Percentiles rank a stretch among this genome's conserved stretches.
Conservation (phyloP, 2,329 filamentous ascomycete species). For the Trichoderma cornu-damae region DNA sequence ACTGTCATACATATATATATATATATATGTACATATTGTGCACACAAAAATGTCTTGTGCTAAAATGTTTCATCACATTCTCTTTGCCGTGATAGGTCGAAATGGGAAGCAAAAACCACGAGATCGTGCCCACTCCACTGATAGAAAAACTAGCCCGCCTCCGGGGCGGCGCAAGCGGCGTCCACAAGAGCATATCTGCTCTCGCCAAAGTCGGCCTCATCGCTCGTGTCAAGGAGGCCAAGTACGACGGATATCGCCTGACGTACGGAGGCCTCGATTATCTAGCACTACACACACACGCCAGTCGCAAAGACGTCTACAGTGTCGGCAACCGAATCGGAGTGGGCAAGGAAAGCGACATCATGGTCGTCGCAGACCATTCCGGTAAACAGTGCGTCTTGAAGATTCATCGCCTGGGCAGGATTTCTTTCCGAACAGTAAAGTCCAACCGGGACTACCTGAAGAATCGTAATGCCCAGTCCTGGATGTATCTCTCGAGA, state of each 20-base stretch:
- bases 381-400: slow-evolving; percentile 73
- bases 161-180: slow-evolving; percentile 69
- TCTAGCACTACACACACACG: slow-evolving; percentile 86
- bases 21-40: too few species aligned
- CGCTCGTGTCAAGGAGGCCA: slow-evolving; percentile 87
- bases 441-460: slow-evolving; percentile 96
- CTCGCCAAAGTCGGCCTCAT: slow-evolving; percentile 91
- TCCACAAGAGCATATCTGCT: slow-evolving; percentile 80
- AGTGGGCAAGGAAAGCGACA: slow-evolving; percentile 96
- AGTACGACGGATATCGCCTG: slow-evolving; percentile 94
- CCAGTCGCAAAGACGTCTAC: slow-evolving; percentile 74
- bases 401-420: slow-evolving; percentile 92
- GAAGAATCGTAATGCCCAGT: slow-evolving; percentile 69
- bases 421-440: slow-evolving; percentile 94
- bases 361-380: slow-evolving; percentile 84
- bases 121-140: slow-evolving; percentile 85
- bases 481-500: slow-evolving; percentile 97
- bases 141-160: slow-evolving; percentile 81
- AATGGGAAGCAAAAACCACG: slow-evolving; percentile 91
- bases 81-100: slow-evolving; percentile 61
- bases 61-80: background rate
- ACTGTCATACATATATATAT: too few species aligned
- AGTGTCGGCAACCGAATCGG: slow-evolving; percentile 92
- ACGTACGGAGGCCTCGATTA: slow-evolving; percentile 98
- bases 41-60: background rate